Evolutionary conservation across 2,329 filamentous ascomycete species (phyloP), one percentile per base, ranked within the genome.

Genomic region (Xylariaceae sp.): DNA sequence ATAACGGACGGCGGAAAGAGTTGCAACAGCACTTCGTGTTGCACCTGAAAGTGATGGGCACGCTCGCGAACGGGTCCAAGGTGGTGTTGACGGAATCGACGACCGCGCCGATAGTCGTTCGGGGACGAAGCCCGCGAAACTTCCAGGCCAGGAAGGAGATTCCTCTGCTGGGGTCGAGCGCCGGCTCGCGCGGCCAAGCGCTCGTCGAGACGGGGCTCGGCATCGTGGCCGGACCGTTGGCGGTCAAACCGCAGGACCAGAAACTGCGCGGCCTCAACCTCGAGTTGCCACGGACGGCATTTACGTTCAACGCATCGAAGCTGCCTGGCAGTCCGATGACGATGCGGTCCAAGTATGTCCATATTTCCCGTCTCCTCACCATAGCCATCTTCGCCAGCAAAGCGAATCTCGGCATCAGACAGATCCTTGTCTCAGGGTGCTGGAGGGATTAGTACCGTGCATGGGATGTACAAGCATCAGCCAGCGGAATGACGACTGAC

Each of bases 21-120:
- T 72, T 96, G 29, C 90, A 96, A 56, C 90, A 96, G 55, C 90
- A 96, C 62, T 96, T 96, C 58, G 80, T 94, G 9, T 72, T 96
- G 37, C 82, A 88, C 43, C 66, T 96, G 32, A 94, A 90, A 58
- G 80, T 94, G 8, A 68, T 89, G 43, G 89, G 82, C 12, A 92
- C 86, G 0, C 64, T 96, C 31, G 75, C 85, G 1, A 92, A 86
- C 40, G 87, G 87, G n/a, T 72, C 72, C 21, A 94, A 89, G 58
- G 73, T 87, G 21, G 73, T 86, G 6, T 71, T 95, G 32, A 83
- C 83, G 32, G 89, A 95, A 59, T 79, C 87, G 12, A 80, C 80
- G 19, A 95, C 90, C 1, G 83, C 87, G 1, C 86, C 90, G 2
- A 90, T 96, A 47, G 93, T 96, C 35, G 90, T 96, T 19, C 82